phyloP scores from a whole-genome alignment of 768 basidiomycete genomes.

The Trametes cubensis region DNA sequence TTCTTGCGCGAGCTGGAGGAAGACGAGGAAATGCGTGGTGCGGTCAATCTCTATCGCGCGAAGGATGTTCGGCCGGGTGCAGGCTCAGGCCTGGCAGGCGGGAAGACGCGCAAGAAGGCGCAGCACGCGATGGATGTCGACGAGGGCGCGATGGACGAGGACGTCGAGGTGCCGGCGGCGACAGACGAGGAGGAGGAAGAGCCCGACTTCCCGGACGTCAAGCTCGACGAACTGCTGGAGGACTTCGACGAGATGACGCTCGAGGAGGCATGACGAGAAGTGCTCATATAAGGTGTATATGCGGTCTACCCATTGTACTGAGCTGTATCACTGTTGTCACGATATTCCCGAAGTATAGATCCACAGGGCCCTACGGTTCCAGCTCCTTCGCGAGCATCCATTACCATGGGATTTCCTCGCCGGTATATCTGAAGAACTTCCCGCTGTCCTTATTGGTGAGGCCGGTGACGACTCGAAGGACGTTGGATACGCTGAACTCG shows the following conservation, averaged over 20 bases:
- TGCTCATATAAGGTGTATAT: background rate
- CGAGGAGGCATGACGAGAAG: constrained; percentile 38
- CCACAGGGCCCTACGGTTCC: constrained; percentile 9
- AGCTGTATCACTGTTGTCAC: background rate
- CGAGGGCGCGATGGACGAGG: constrained; percentile 44
- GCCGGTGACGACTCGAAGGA: constrained; percentile 33
- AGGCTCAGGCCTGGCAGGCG: constrained; percentile 40
- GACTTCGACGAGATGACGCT: constrained; percentile 92
- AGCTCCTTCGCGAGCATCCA: background rate
- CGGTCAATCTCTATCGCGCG: constrained; percentile 86
- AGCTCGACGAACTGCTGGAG: constrained; percentile 84
- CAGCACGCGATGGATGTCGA: constrained; percentile 76
- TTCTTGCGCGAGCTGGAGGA: constrained; percentile 95
- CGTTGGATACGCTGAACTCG: constrained; percentile 34
- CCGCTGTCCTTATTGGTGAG: constrained; percentile 35
- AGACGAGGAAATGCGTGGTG: constrained; percentile 85
- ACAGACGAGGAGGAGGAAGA: constrained; percentile 82
- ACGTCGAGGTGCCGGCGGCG: constrained; percentile 77
- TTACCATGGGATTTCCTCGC: constrained; percentile 37
- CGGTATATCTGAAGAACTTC: constrained; percentile 37
- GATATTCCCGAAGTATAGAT: constrained; percentile 28
- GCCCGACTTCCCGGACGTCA: constrained; percentile 85
- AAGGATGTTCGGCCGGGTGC: constrained; percentile 57
- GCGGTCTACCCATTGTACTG: background rate
- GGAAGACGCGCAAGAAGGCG: constrained; percentile 45